These are phyloP conservation scores for Pinus taeda DNA, from an alignment of 75 land plant genomes.

Conservation along the genomic window DNA sequence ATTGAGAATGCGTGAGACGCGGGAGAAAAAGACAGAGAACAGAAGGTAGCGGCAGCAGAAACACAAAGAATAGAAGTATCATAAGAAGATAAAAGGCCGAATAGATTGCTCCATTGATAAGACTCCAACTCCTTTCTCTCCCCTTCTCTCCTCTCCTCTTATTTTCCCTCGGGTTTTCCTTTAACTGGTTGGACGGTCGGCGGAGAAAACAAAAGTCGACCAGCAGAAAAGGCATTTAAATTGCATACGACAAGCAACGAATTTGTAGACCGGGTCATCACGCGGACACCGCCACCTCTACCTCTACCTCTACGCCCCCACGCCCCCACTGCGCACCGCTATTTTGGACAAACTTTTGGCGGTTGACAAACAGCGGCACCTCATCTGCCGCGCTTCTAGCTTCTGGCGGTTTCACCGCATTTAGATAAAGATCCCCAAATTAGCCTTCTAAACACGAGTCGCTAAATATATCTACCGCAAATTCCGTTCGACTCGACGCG, in stretches of 20 bases:
- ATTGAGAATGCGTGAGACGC: not conserved
- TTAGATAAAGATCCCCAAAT: too few relatives aligned
- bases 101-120: not conserved
- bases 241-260: conserved; percentile 7
- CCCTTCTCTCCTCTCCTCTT: not conserved
- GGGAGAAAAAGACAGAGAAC: not conserved
- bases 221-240: not conserved
- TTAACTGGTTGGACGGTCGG: too few relatives aligned
- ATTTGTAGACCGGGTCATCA: not conserved
- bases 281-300: not conserved
- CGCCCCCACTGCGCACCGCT: not conserved
- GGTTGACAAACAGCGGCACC: not conserved
- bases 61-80: conserved; percentile 5
- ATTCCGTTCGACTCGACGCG: not conserved
- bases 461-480: not conserved
- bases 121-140: not conserved
- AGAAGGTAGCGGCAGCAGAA: not conserved
- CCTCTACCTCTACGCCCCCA: not conserved
- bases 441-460: not conserved
- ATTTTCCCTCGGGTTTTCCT: not conserved
- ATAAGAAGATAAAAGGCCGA: not conserved
- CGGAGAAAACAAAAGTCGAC: too few relatives aligned
- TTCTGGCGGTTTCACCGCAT: too few relatives aligned
- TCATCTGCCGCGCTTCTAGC: too few relatives aligned
- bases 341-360: not conserved